Base-by-base conservation (phyloP, 768 basidiomycete species). In the Podaxis rugospora region DNA sequence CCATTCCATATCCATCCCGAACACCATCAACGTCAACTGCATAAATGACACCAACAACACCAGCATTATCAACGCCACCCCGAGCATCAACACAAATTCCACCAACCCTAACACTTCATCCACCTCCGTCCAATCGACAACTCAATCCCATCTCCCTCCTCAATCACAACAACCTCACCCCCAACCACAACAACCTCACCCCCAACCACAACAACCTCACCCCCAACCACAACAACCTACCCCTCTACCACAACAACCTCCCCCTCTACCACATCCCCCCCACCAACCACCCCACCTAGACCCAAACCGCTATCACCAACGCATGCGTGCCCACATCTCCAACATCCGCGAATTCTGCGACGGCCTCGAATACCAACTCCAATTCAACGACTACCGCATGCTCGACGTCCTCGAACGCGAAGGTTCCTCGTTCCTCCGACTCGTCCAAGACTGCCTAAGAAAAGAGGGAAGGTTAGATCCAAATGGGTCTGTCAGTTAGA, bases 281-380 rank as follows among this genome's bases (percentile, higher is more conserved):
- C 32, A 6, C 9, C 32, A 32, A 32, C 32, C 32, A 32, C 32
- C 32, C 7, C 32, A 32, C 7, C 32, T 68, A 57, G 66, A 67
- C 40, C 65, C 63, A 5, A 65, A 68, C 25, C 62, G 68, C 40
- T 78, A 71, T 64, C 73, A 74, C 56, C 61, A 68, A 54, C 73
- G 77, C 27, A 78, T 79, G 78, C 68, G 64, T n/a, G 66, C 70
- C 5, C 78, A 80, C 59, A 78, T 81, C 55, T 65, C 67, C 32
- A 75, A 76, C 61, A 72, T 80, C 36, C 71, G 79, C 21, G 76
- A 79, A 47, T 81, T 80, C 58, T 77, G 76, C 58, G 74, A 77
- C 42, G 78, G 79, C 3, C 66, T 81, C 61, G 79, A 82, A 62
- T 80, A 76, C 47, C 77, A 82, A 59, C 66, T 80, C 18, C 79